Percentiles rank a stretch among this genome's conserved stretches.
Conservation (phyloP, 2,329 filamentous ascomycete genomes). For the Botrytis hyacinthi region DNA sequence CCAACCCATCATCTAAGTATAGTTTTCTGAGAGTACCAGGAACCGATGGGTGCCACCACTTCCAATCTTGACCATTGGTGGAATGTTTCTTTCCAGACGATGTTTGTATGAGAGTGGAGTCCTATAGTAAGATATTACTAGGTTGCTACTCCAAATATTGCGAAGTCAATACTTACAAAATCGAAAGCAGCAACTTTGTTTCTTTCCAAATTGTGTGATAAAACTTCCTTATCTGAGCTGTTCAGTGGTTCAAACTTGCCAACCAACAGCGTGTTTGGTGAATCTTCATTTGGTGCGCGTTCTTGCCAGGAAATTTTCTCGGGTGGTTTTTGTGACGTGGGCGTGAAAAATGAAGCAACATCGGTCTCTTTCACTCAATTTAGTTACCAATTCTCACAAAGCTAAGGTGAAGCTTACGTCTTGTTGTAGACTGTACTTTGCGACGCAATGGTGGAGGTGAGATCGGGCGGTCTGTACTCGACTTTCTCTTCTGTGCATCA, state of each 20-base stretch:
- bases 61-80: constrained; percentile 75
- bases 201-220: constrained; percentile 39
- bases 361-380: constrained; percentile 55
- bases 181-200: constrained; percentile 72
- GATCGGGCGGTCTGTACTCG: constrained; percentile 29
- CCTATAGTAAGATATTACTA: constrained; percentile 47
- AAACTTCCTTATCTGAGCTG: constrained; percentile 27
- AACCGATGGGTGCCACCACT: constrained; percentile 82
- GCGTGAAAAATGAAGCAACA: constrained; percentile 85
- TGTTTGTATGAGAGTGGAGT: constrained; percentile 82
- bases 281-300: constrained; percentile 53
- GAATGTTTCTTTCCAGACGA: constrained; percentile 78
- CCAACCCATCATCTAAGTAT: constrained; percentile 63
- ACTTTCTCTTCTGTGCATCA: constrained; percentile 33
- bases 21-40: constrained; percentile 66
- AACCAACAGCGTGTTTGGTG: constrained; percentile 63
- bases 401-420: constrained; percentile 31
- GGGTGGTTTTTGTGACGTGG: constrained; percentile 77
- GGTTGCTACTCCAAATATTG: not conserved
- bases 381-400: constrained; percentile 14
- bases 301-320: constrained; percentile 71
- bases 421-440: constrained; percentile 40
- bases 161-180: constrained; percentile 45
- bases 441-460: constrained; percentile 39
- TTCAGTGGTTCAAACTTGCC: constrained; percentile 62